Conservation (phyloP, 2,329 filamentous ascomycete species). For the Colletotrichum australisinense region DNA sequence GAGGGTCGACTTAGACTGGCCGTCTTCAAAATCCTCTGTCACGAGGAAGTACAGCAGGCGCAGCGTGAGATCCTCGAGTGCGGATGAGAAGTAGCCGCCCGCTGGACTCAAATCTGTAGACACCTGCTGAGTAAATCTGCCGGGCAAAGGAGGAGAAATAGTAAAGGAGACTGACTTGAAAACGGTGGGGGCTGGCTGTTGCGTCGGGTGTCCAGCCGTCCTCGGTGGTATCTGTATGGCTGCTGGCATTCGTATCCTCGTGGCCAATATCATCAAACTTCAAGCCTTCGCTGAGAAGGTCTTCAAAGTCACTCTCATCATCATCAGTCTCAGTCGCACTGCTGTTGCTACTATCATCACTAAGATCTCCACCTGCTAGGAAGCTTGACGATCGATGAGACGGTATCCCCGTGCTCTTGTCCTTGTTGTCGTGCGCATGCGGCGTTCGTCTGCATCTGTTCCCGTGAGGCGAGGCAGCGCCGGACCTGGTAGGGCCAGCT, state of each 20-base stretch:
- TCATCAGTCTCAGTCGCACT: no score
- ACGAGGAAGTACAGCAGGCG: not conserved
- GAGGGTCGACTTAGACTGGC: not conserved
- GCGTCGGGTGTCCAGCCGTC: no score
- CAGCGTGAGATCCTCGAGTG: not conserved
- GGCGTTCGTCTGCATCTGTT: not conserved
- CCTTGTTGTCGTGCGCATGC: not conserved
- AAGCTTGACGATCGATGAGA: not conserved
- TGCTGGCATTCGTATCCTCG: no score
- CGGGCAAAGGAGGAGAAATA: not conserved
- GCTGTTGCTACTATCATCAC: no score
- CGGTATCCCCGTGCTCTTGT: not conserved
- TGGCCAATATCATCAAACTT: no score
- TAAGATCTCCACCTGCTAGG: no score
- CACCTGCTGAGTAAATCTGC: no score
- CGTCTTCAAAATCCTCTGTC: not conserved
- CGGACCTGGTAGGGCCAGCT: not conserved
- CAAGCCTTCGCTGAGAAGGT: no score
- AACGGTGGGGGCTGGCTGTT: no score
- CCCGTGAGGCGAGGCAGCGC: not conserved
- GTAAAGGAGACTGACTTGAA: not conserved
- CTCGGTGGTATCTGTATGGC: no score
- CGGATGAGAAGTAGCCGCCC: not conserved
- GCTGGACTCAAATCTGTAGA: not conserved
- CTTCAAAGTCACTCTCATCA: no score